A percentile compares a stretch with the other conserved stretches of the same genome.
Evolutionary conservation across 2,329 filamentous ascomycete species (phyloP).

Genomic region (Talaromyces sp.): DNA sequence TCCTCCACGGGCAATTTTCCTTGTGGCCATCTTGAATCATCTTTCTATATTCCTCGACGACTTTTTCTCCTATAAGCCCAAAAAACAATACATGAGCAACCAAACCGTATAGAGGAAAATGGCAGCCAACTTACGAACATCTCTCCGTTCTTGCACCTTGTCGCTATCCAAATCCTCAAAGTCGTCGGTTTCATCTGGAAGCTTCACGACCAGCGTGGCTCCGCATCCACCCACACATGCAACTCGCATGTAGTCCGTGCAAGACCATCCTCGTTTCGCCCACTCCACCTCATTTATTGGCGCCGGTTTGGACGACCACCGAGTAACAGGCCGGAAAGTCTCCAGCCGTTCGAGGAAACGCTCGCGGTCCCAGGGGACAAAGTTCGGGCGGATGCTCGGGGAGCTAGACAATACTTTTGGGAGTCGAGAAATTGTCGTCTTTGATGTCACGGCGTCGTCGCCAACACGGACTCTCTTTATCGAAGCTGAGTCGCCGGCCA

Average conservation of each 20-base stretch:
- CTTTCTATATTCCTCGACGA: constrained; percentile 70
- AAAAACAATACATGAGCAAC: constrained; percentile 4
- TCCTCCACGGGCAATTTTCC: constrained; percentile 79
- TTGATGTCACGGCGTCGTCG: constrained; percentile 10
- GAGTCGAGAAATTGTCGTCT: constrained; percentile 14
- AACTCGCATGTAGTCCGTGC: constrained; percentile 75
- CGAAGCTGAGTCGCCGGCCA: constrained; percentile 21
- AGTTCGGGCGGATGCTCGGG: constrained; percentile 54
- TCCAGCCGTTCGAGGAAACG: constrained; percentile 75
- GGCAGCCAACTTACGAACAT: constrained; percentile 33
- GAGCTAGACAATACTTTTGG: constrained; percentile 23
- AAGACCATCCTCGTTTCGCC: constrained; percentile 90
- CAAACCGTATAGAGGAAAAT: background rate
- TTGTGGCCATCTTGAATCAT: constrained; percentile 70
- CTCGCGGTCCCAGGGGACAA: constrained; percentile 78
- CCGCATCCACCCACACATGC: constrained; percentile 75
- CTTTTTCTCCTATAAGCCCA: constrained; percentile 47
- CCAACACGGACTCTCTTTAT: constrained; percentile 30
- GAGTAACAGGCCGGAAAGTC: constrained; percentile 84
- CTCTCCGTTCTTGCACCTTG: constrained; percentile 36
- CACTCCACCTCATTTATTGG: constrained; percentile 83
- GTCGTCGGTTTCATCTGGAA: constrained; percentile 60
- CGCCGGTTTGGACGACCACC: constrained; percentile 90
- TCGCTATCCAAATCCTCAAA: constrained; percentile 40
- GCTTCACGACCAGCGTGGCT: constrained; percentile 74